phyloP scores from a whole-genome alignment of 495 filamentous ascomycete species.

The Polyplosphaeria fusca region DNA sequence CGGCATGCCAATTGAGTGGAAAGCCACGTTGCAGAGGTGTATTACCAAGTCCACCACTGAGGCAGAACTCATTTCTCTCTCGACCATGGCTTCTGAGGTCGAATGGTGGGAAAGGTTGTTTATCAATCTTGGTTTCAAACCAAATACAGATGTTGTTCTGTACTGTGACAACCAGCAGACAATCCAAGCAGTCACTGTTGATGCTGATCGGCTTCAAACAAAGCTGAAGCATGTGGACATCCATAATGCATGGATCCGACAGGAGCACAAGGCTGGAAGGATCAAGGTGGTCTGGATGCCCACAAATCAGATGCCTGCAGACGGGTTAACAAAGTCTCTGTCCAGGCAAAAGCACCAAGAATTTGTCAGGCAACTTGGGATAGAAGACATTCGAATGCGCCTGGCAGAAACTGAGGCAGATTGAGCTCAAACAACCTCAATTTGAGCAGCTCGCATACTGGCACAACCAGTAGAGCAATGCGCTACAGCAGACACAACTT shows the following conservation, averaged over 20 bases:
- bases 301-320: too few relatives aligned
- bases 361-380: too few relatives aligned
- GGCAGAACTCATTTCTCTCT: slow-evolving; percentile 31
- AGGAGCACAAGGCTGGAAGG: slow-evolving; percentile 4
- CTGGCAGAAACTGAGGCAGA: too few relatives aligned
- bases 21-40: slow-evolving; percentile 32
- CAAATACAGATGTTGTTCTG: slow-evolving; percentile 1
- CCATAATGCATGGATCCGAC: slow-evolving; percentile 17
- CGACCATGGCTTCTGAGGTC: slow-evolving; percentile 23
- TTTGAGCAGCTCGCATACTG: too few relatives aligned
- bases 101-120: slow-evolving; percentile 17
- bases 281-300: too few relatives aligned
- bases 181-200: slow-evolving; percentile 5
- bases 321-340: too few relatives aligned
- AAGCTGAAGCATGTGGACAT: slow-evolving; percentile 26
- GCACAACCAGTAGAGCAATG: too few relatives aligned
- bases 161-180: slow-evolving; percentile 22
- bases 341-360: too few relatives aligned
- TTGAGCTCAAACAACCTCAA: too few relatives aligned
- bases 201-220: background rate
- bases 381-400: too few relatives aligned
- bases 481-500: too few relatives aligned
- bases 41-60: slow-evolving; percentile 39
- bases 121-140: background rate
- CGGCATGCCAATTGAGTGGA: slow-evolving; percentile 31